Base-by-base conservation (phyloP, 169 alveolate genomes). In the Plasmodium adleri region DNA sequence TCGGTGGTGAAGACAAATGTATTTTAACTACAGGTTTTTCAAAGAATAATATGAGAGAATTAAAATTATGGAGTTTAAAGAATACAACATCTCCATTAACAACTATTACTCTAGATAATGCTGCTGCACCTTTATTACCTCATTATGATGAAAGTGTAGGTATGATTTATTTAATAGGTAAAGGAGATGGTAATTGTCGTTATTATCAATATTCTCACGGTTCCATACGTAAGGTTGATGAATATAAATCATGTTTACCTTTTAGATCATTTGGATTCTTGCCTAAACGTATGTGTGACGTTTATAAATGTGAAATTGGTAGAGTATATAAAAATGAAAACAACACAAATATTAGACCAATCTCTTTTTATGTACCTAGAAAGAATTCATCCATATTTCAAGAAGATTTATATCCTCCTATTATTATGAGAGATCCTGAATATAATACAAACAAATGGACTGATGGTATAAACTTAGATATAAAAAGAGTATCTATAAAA, bases 141-240 rank as follows among this genome's bases (percentile, higher is more conserved):
- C 92, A 89, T 63, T 94, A 93, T 93, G 96, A 94, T 88, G 91
- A 86, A 59, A 92, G 80, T 43, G 75, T 92, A 22, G 96, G 96
- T n/a, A 68, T 94, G 3, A 26, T 92, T 47, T 86, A 93, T 20
- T 49, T 94, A 22, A 93, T 89, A 58, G 95, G 94, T 10, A 94
- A 94, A 93, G 96, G 96, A 6, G 96, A 94, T 86, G 89, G 93
- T 1, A 94, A 94, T 24, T 94, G 93, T 85, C 63, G 96, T 13
- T 88, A 90, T 26, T 94, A 92, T 93, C 95, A 94, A 66, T 90
- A 92, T 71, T 70, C 89, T 13, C 93, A 90, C 22, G 88, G 91
- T 49, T 92, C 83, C 10, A 72, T 94, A 3, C 86, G 88, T 80
- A 89, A 93, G 26, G 93, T 93, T 6, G 94, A 93, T 8, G 96